Percentiles rank a stretch among this genome's conserved stretches.
Conservation (phyloP, 129 eudicot species). For the Oenanthe sinensis region DNA sequence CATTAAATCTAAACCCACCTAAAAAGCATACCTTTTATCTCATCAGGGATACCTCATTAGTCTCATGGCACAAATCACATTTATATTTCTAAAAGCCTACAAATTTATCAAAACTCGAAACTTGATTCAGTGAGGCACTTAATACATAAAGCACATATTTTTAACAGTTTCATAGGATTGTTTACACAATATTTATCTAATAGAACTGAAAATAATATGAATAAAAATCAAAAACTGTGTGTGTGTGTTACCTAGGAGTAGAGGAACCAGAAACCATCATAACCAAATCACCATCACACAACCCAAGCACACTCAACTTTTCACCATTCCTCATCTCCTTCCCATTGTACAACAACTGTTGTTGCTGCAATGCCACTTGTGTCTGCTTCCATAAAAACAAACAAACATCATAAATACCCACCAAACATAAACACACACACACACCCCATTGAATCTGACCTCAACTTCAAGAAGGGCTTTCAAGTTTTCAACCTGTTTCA, state of each 20-base stretch:
- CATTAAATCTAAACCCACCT: not conserved
- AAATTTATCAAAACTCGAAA: not conserved
- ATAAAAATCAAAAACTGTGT: not conserved
- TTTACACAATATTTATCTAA: not conserved
- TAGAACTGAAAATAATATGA: not conserved
- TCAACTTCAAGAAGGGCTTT: slow-evolving; percentile 95
- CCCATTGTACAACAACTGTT: slow-evolving; percentile 80
- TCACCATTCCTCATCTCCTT: slow-evolving; percentile 81
- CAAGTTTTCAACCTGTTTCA: slow-evolving; percentile 74
- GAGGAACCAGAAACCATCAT: slow-evolving; percentile 78
- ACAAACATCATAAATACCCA: not conserved
- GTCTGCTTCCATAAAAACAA: slow-evolving; percentile 39
- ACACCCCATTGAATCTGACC: slow-evolving; percentile 31
- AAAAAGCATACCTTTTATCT: not conserved
- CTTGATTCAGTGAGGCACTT: not conserved
- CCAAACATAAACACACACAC: not conserved
- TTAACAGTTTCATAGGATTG: not conserved
- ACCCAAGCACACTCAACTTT: slow-evolving; percentile 69
- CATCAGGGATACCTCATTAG: not conserved
- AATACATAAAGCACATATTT: not conserved
- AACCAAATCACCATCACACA: slow-evolving; percentile 85
- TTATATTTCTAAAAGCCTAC: not conserved
- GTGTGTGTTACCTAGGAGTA: slow-evolving; percentile 40
- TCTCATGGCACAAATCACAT: not conserved
- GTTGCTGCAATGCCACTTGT: slow-evolving; percentile 75